Percentiles rank a stretch among this genome's conserved stretches.
Conservation (phyloP, 345 rosid species). For the Pistacia atlantica region DNA sequence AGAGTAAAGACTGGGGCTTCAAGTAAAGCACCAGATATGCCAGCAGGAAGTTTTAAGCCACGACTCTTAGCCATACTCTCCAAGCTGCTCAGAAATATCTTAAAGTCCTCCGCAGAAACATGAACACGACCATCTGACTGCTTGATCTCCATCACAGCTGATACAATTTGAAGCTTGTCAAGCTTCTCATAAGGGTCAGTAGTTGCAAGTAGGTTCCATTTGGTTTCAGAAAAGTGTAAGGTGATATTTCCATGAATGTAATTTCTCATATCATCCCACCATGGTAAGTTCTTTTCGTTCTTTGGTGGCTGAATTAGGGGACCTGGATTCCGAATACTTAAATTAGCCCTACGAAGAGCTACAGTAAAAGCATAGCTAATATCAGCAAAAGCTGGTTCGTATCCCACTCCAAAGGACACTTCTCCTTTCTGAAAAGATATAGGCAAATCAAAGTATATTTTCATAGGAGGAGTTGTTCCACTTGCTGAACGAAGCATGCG, state of each 20-base stretch:
- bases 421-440: conserved; percentile 76
- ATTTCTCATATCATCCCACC: conserved; percentile 99
- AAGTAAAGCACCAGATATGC: conserved; percentile 59
- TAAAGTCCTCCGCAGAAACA: conserved; percentile 79
- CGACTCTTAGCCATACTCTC: conserved; percentile 75
- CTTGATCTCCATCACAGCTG: conserved; percentile 79
- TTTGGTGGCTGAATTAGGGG: conserved; percentile 56
- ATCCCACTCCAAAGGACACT: conserved; percentile 87
- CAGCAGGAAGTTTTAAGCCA: conserved; percentile 61
- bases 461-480: conserved; percentile 96
- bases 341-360: conserved; percentile 96
- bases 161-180: conserved; percentile 75
- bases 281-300: conserved; percentile 90
- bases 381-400: conserved; percentile 94
- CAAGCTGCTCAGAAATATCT: conserved; percentile 77
- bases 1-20: conserved; percentile 76
- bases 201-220: conserved; percentile 81
- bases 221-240: conserved; percentile 67
- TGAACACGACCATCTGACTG: conserved; percentile 90
- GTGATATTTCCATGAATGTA: conserved; percentile 83
- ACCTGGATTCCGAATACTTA: conserved; percentile 71
- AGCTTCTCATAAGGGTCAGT: conserved; percentile 95
- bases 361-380: conserved; percentile 93
- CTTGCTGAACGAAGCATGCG: conserved; percentile 86
- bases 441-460: conserved; percentile 87